Evolutionary conservation across 495 filamentous ascomycete genomes (phyloP).

Genomic region (Aspergillus cavernicola): DNA sequence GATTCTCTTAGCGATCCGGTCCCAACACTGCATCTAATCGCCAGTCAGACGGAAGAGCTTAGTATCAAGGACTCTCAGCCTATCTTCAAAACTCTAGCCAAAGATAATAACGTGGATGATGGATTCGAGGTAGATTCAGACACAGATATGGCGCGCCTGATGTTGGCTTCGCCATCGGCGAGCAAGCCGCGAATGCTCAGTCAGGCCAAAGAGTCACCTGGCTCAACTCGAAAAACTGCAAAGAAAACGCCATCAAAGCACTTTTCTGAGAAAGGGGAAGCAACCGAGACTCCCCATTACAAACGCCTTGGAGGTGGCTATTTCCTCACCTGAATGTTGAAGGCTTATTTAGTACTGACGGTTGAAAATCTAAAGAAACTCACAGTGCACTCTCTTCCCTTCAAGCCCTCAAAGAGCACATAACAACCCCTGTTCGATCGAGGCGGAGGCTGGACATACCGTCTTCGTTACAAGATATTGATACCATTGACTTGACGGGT

Average conservation of each 20-base stretch:
- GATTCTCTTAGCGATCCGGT: not conserved
- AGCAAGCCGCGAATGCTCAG: conserved; percentile 49
- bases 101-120: conserved; percentile 11
- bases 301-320: conserved; percentile 23
- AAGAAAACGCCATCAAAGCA: conserved; percentile 2
- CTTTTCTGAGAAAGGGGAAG: conserved; percentile 28
- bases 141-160: conserved; percentile 54
- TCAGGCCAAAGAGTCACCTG: conserved; percentile 21
- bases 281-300: conserved; percentile 10
- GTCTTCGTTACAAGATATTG: conserved; percentile 38
- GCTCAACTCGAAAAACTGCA: conserved; percentile 17
- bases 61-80: conserved; percentile 13
- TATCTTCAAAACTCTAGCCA: not conserved
- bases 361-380: conserved; percentile 22
- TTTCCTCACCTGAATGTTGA: not conserved
- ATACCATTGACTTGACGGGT: conserved; percentile 70
- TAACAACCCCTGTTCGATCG: conserved; percentile 23
- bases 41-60: conserved; percentile 6
- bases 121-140: conserved; percentile 27
- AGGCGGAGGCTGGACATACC: conserved; percentile 20
- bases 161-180: conserved; percentile 49
- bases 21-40: conserved; percentile 1
- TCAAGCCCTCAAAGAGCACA: conserved; percentile 11
- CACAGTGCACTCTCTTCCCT: conserved; percentile 27
- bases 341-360: not conserved